Base-by-base conservation (phyloP, 192 early-diverging fungal genomes). In the Powellomyces hirtus region DNA sequence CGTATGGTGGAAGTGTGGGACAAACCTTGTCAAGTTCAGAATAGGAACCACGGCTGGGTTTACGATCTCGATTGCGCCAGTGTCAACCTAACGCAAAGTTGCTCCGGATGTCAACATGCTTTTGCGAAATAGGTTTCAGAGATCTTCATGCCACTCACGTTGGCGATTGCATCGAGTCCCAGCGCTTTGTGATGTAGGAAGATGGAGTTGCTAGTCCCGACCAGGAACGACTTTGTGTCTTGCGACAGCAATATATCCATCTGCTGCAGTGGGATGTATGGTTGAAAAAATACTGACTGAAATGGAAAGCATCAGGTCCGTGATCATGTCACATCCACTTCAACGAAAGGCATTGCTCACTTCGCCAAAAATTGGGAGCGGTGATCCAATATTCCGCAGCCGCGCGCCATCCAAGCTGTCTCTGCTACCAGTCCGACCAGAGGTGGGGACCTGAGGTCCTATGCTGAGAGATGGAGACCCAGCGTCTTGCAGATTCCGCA, bases 181-280 rank as follows among this genome's bases (percentile, higher is more conserved):
- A 84, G 87, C 13, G 82, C 77, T 55, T 88, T 89, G 57, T 92
- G 86, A 60, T 91, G 88, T 22, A 89, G 71, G 68, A 92, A 92
- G 42, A 92, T 92, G 38, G 86, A 77, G 59, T 92, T 92, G 52
- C 86, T 89, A 0, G 91, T 92, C 16, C 91, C 91, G 18, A 90
- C 88, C 11, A 92, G 71, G 51, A 89, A 92, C 1, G 88, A 83
- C 49, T 79, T 77, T 1, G 91, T 92, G 29, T 76, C 70, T 29
- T 80, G 74, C 27, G 87, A 79, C 30, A 82, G 85, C 2, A 92
- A 53, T 22, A 92, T 88, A 53, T 92, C 89, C 44, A 92, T 90
- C 70, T 92, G 91, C 61, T 92, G 91, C 7, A 92, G 70, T 14
- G 91, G 91, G 55, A 92, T 79, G 67, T 92, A 92, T 13, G 91